A percentile compares a stretch with the other conserved stretches of the same genome.
Evolutionary conservation across 1,284 basidiomycete genomes (phyloP).

Genomic region (Sparassis latifolia): DNA sequence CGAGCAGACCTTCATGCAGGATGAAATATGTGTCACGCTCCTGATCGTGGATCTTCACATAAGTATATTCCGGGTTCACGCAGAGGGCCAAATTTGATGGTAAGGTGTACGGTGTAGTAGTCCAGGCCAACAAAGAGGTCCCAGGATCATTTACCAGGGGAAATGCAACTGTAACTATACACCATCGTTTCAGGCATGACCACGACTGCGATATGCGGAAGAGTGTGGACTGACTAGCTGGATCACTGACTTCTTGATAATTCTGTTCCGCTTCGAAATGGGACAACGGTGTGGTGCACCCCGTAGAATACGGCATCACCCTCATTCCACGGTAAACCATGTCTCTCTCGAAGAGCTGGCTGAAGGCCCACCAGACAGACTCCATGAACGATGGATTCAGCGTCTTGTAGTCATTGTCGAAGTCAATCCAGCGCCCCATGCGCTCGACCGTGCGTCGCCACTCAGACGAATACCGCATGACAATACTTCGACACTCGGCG

Average conservation of each 20-base stretch:
- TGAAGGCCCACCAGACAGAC: conserved; percentile 99
- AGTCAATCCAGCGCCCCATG: conserved; percentile 99
- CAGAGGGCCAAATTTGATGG: conserved; percentile 95
- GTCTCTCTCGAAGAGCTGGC: conserved; percentile 85
- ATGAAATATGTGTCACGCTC: conserved; percentile 89
- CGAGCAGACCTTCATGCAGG: conserved; percentile 84
- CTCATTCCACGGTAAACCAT: conserved; percentile 91
- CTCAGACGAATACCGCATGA: conserved; percentile 94
- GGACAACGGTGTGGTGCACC: conserved; percentile 92
- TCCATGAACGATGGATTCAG: conserved; percentile 95
- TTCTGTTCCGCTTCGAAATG: conserved; percentile 97
- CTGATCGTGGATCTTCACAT: conserved; percentile 95
- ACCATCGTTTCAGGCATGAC: conserved; percentile 40
- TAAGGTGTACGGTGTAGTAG: conserved; percentile 98
- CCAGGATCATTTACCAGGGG: conserved; percentile 88
- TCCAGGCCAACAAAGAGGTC: conserved; percentile 95
- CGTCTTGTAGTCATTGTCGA: conserved; percentile 99
- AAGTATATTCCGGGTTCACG: conserved; percentile 93
- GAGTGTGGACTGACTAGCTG: conserved; percentile 70
- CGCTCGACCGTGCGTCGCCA: conserved; percentile 95
- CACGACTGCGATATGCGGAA: conserved; percentile 1
- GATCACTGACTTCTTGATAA: conserved; percentile 94
- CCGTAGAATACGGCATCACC: conserved; percentile 99
- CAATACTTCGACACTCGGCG: conserved; percentile 92
- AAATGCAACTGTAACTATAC: conserved; percentile 85